Evolutionary conservation across 2,329 filamentous ascomycete species (phyloP).

Genomic region (Emmonsiellopsis sp.): DNA sequence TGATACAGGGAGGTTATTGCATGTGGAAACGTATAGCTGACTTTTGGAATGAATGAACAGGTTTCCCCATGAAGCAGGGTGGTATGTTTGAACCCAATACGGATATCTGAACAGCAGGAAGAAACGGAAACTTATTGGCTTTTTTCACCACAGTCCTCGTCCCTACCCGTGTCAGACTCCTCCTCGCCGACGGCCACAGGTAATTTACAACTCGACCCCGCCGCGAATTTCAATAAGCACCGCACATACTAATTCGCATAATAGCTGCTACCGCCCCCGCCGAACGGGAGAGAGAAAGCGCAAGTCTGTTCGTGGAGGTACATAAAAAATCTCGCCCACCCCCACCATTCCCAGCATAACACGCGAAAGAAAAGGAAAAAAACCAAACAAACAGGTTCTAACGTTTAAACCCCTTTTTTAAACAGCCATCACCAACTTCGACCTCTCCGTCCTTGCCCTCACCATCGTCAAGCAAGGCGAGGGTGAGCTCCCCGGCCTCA

Average conservation of each 20-base stretch:
- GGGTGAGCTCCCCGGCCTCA: slow-evolving; percentile 84
- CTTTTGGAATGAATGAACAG: slow-evolving; percentile 16
- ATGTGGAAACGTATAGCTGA: slow-evolving; percentile 17
- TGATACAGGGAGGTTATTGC: not conserved
- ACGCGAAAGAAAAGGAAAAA: not conserved
- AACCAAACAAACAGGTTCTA: not conserved
- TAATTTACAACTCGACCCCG: slow-evolving; percentile 7
- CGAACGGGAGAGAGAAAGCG: slow-evolving; percentile 98
- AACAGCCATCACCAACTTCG: slow-evolving; percentile 85
- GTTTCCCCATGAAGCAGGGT: slow-evolving; percentile 99
- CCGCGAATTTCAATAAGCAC: not conserved
- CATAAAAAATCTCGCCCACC: slow-evolving; percentile 7
- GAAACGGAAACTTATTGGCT: slow-evolving; percentile 21
- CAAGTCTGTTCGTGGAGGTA: slow-evolving; percentile 85
- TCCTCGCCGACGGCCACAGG: slow-evolving; percentile 88
- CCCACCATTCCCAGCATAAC: not conserved
- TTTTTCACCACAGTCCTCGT: slow-evolving; percentile 54
- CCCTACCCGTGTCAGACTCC: slow-evolving; percentile 94
- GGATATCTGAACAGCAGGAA: slow-evolving; percentile 10
- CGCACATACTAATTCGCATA: slow-evolving; percentile 5
- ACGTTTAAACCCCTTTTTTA: not conserved
- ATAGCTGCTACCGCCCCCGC: slow-evolving; percentile 90
- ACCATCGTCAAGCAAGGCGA: slow-evolving; percentile 98
- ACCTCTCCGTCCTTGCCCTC: slow-evolving; percentile 90
- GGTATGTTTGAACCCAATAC: slow-evolving; percentile 31